Evolutionary conservation across 2,329 filamentous ascomycete genomes (phyloP).

Genomic region (Colletotrichum filicis): DNA sequence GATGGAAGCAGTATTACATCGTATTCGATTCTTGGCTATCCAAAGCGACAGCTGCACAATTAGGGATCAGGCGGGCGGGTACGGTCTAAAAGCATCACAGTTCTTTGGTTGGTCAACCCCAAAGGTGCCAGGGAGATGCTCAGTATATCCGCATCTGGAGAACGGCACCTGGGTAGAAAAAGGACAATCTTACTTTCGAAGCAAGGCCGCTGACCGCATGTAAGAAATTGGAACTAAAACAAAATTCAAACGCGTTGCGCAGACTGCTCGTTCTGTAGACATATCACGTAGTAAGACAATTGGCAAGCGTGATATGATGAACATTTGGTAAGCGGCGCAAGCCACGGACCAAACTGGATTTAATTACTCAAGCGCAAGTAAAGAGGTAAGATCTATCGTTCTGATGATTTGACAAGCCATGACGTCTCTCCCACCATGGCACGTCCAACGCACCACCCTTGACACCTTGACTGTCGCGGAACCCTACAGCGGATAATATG

Average conservation of each 20-base stretch:
- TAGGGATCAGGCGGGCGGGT: slow-evolving; percentile 6
- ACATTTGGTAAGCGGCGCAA: background rate
- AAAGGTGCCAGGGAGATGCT: background rate
- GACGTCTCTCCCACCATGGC: slow-evolving; percentile 73
- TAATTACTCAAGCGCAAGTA: slow-evolving; percentile 16
- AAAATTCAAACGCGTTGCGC: background rate
- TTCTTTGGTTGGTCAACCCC: background rate
- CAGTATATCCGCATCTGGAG: background rate
- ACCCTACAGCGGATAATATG: slow-evolving; percentile 36
- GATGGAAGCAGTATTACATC: background rate
- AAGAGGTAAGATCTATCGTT: slow-evolving; percentile 24
- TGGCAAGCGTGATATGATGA: background rate
- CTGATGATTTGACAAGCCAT: slow-evolving; percentile 49
- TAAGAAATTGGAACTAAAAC: slow-evolving; percentile 13
- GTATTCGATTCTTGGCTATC: slow-evolving; percentile 17
- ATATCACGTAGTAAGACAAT: background rate
- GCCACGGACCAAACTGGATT: background rate
- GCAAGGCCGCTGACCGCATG: background rate
- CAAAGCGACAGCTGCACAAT: background rate
- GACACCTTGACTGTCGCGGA: slow-evolving; percentile 57
- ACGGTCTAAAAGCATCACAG: background rate
- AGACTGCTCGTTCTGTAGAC: background rate
- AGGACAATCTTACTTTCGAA: background rate
- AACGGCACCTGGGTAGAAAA: background rate
- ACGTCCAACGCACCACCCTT: slow-evolving; percentile 46